A percentile compares a stretch with the other conserved stretches of the same genome.
Conservation (phyloP, 1,284 basidiomycete species). For the Melanopsichium pennsylvanicum region DNA sequence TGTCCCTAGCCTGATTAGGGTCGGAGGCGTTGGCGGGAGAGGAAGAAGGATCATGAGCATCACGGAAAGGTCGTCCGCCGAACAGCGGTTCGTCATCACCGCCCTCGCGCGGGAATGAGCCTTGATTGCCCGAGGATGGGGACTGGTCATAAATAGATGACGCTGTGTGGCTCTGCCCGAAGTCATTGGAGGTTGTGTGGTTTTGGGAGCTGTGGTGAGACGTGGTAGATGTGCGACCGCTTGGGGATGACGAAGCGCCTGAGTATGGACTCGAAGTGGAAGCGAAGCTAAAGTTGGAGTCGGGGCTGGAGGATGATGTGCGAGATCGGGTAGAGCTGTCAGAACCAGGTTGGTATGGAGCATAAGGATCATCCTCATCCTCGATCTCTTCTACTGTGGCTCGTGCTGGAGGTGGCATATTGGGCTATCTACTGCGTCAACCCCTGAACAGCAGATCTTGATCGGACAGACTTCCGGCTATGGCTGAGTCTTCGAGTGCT, state of each 20-base stretch:
- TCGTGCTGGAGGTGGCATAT: conserved; percentile 29
- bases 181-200: not conserved
- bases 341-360: conserved; percentile 22
- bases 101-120: conserved; percentile 16
- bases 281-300: not conserved
- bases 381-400: conserved; percentile 38
- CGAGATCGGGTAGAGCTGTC: not conserved
- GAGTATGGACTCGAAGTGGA: conserved; percentile 1
- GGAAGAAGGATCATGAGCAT: conserved; percentile 27
- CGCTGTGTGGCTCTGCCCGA: not conserved
- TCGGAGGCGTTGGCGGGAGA: conserved; percentile 1
- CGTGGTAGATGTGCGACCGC: conserved; percentile 4
- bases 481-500: no score
- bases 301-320: conserved; percentile 1
- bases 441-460: no score
- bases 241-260: not conserved
- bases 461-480: no score
- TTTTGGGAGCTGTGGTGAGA: not conserved
- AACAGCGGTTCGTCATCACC: conserved; percentile 58
- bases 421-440: not conserved
- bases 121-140: conserved; percentile 20
- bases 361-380: conserved; percentile 43
- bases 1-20: conserved; percentile 15
- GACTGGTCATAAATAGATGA: conserved; percentile 25
- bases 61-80: conserved; percentile 59